Base-by-base conservation (phyloP, 805 yeast species). In the Tetrapisispora nanseiensis region DNA sequence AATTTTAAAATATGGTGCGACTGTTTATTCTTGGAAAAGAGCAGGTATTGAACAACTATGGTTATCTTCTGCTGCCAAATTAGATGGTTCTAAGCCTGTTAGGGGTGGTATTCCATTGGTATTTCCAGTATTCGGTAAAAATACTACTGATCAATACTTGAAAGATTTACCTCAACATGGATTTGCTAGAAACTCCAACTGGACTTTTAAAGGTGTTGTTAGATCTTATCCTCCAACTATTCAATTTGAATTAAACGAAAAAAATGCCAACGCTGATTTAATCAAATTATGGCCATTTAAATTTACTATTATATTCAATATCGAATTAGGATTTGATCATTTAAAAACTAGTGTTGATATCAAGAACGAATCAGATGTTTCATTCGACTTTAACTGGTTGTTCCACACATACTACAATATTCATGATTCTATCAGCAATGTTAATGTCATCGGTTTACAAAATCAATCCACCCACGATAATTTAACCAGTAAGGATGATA, bases 101-200 rank as follows among this genome's bases (percentile, higher is more conserved):
- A 76, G 97, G 59, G 97, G 97, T 48, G 97, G 97, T 36, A 84
- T 89, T 40, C 97, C 97, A 10, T 67, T 89, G 16, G 97, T 89
- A 9, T 90, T 90, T 72, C 97, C 97, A 2, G 83, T 80, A 2
- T 82, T 82, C 56, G 97, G 97, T 43, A 86, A 75, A 48, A 59
- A 78, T 50, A 68, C 71, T 24, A 70, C 74, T 7, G 70, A 66
- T 40, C 82, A 83, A 2, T 66, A 66, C 24, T 76, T 86, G 27
- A 69, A 67, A 39, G 59, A 71, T 26, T 72, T 89, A 48, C 95
- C 96, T 12, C 97, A 90, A 67, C 97, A 89, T 60, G 97, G 97
- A 1, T 84, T 89, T 67, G 97, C 95, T 15, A 73, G 97, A 61
- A 80, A 75, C 62, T 78, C 87, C 10, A 65, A 70, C 2, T 89